Conservation (phyloP, 176 grass and related monocot genomes). For the Carex cristatella region DNA sequence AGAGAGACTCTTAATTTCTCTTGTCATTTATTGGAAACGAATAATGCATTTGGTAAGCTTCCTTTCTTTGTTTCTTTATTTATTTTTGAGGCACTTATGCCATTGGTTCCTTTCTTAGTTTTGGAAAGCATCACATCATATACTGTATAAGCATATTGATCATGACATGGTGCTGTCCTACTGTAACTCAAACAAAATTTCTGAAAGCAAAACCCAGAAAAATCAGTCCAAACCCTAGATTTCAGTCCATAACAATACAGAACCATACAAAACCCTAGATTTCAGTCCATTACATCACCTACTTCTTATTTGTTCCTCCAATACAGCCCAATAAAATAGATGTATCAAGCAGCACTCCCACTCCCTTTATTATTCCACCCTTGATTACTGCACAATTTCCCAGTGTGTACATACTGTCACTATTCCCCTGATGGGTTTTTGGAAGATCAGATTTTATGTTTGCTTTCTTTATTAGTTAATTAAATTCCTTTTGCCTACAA, state of each 20-base stretch:
- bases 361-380: background rate
- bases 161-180: too few species aligned
- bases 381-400: background rate
- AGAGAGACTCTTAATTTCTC: constrained; percentile 75
- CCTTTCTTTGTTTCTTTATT: background rate
- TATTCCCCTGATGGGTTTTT: background rate
- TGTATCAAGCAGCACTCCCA: too few species aligned
- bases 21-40: constrained; percentile 57
- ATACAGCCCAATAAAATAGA: background rate
- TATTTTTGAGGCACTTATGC: background rate
- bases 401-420: background rate
- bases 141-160: background rate
- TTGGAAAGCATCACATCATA: background rate
- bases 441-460: background rate
- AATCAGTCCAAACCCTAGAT: background rate
- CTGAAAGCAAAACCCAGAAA: background rate
- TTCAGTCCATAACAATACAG: background rate
- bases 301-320: too few species aligned
- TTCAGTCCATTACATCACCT: background rate
- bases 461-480: too few species aligned
- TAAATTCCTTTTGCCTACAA: too few species aligned
- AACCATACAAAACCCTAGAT: background rate
- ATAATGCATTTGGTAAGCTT: constrained; percentile 65
- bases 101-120: background rate
- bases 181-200: background rate